phyloP scores from a whole-genome alignment of 768 basidiomycete species.

The Tremella fuciformis region DNA sequence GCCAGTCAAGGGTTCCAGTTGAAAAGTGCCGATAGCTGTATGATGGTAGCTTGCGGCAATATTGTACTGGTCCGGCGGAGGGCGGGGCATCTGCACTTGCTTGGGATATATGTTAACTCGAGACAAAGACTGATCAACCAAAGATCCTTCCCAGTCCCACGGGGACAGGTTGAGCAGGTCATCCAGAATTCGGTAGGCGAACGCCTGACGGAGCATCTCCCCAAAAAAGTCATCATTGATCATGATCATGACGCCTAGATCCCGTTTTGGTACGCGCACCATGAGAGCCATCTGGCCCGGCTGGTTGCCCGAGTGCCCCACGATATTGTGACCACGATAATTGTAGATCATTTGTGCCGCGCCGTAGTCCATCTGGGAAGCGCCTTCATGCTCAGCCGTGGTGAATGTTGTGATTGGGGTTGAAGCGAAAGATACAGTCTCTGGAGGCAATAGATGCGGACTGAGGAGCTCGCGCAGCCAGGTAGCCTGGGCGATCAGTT shows the following conservation, averaged over 20 bases:
- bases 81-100: not conserved
- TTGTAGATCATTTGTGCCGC: slow-evolving; percentile 28
- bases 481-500: slow-evolving; percentile 20
- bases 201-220: not conserved
- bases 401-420: slow-evolving; percentile 6
- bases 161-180: slow-evolving; percentile 8
- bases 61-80: not conserved
- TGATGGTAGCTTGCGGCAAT: slow-evolving; percentile 6
- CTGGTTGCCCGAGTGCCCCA: slow-evolving; percentile 33
- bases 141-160: slow-evolving; percentile 26
- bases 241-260: slow-evolving; percentile 33
- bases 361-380: slow-evolving; percentile 32
- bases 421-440: slow-evolving; percentile 12
- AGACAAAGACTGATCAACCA: not conserved
- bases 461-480: slow-evolving; percentile 41
- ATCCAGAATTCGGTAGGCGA: slow-evolving; percentile 4
- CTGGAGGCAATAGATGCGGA: slow-evolving; percentile 23
- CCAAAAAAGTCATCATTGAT: slow-evolving; percentile 31
- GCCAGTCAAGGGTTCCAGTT: not conserved
- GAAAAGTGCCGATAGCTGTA: slow-evolving; percentile 3
- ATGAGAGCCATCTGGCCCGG: slow-evolving; percentile 38
- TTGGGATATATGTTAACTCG: not conserved
- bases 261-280: slow-evolving; percentile 30
- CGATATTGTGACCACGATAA: slow-evolving; percentile 32
- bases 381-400: slow-evolving; percentile 6